Conservation (phyloP, 2,329 filamentous ascomycete species). For the Paecilomyces sp. region DNA sequence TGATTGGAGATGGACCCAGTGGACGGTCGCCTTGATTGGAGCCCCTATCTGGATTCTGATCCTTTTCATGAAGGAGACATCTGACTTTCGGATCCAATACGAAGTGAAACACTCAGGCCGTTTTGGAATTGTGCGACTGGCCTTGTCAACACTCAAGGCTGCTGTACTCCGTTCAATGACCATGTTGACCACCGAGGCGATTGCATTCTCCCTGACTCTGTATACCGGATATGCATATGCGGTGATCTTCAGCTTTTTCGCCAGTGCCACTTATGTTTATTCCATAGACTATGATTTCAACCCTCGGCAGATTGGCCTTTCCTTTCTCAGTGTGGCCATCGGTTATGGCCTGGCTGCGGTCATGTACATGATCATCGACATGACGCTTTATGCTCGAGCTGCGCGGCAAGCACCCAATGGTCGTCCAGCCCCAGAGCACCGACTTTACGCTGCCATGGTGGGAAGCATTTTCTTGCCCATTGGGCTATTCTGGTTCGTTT, state of each 20-base stretch:
- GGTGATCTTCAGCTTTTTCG: constrained; percentile 75
- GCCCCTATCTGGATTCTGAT: constrained; percentile 56
- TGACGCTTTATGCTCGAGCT: constrained; percentile 4
- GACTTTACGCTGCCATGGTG: constrained; percentile 12
- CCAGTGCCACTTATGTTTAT: constrained; percentile 76
- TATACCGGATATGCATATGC: constrained; percentile 71
- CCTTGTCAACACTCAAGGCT: constrained; percentile 14
- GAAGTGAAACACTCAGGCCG: neutral
- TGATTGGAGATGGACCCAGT: constrained; percentile 68
- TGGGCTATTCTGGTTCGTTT: constrained; percentile 6
- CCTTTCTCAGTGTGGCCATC: constrained; percentile 71
- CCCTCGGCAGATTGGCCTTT: constrained; percentile 60
- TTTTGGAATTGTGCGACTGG: constrained; percentile 2
- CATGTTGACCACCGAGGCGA: constrained; percentile 60
- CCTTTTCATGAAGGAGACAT: constrained; percentile 55
- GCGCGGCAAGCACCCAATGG: neutral
- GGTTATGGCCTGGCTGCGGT: constrained; percentile 46
- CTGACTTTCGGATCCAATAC: constrained; percentile 22
- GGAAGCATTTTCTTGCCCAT: constrained; percentile 12
- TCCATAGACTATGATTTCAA: constrained; percentile 41
- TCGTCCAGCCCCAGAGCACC: constrained; percentile 11
- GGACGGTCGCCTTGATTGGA: constrained; percentile 57
- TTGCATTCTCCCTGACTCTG: constrained; percentile 58
- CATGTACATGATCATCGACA: constrained; percentile 14
- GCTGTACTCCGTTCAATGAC: constrained; percentile 48